phyloP scores from a whole-genome alignment of 345 rosid genomes.

The Lepidium aucheri region DNA sequence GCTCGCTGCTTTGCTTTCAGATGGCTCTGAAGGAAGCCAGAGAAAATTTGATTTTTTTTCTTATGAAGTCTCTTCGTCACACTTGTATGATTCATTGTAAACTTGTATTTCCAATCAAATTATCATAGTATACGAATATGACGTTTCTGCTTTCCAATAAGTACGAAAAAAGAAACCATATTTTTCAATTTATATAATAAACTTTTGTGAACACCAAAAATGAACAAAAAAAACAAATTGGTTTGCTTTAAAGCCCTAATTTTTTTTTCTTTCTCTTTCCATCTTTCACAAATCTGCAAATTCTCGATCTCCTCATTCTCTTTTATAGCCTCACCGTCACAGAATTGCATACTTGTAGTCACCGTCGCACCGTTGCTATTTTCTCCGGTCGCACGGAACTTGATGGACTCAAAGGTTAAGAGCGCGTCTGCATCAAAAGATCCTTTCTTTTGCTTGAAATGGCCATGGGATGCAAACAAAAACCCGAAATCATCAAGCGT shows the following conservation, averaged over 20 bases:
- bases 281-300: not conserved
- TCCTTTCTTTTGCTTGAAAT: conserved; percentile 57
- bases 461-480: conserved; percentile 63
- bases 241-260: not conserved
- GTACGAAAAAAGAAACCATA: not conserved
- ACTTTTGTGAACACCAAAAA: too few relatives aligned
- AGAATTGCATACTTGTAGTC: not conserved
- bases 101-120: not conserved
- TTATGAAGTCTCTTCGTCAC: not conserved
- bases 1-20: conserved; percentile 21
- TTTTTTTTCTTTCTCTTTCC: not conserved
- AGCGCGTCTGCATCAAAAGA: conserved; percentile 26
- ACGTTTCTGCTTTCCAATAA: not conserved
- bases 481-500: conserved; percentile 28
- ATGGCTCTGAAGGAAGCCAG: conserved; percentile 15
- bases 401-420: conserved; percentile 26
- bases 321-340: not conserved
- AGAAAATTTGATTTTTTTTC: not conserved
- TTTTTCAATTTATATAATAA: too few relatives aligned
- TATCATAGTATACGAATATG: not conserved
- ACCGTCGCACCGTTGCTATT: not conserved
- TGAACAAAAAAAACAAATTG: too few relatives aligned
- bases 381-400: not conserved
- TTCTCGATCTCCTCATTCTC: not conserved
- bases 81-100: not conserved